Conservation (phyloP, 805 yeast species). For the Ascoidea rubescens region DNA sequence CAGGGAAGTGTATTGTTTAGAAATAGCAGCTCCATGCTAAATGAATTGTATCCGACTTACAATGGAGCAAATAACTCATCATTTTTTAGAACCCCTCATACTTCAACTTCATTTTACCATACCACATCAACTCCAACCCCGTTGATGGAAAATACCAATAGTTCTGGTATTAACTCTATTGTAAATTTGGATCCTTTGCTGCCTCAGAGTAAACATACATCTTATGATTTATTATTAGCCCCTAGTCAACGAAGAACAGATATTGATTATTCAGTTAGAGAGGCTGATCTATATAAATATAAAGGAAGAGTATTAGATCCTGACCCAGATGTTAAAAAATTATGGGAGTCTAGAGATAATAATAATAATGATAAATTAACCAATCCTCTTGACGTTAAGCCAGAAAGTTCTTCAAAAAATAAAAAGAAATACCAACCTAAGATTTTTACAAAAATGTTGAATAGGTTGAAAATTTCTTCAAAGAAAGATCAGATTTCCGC, state of each 20-base stretch:
- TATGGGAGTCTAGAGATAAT: slow-evolving; percentile 39
- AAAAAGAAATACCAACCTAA: neutral
- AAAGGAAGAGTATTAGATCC: slow-evolving; percentile 25
- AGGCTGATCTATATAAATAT: slow-evolving; percentile 35
- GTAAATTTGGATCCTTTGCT: neutral
- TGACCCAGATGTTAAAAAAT: slow-evolving; percentile 35
- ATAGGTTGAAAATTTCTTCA: neutral
- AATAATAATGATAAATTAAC: slow-evolving; percentile 8
- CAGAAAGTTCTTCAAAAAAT: neutral
- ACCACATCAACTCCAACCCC: neutral
- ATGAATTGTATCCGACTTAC: neutral
- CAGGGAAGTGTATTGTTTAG: neutral
- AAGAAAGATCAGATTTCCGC: neutral
- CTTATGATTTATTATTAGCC: slow-evolving; percentile 5
- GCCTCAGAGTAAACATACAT: neutral
- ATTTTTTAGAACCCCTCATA: neutral
- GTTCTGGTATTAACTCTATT: neutral
- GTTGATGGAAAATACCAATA: neutral
- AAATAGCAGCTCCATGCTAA: neutral
- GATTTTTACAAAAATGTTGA: neutral
- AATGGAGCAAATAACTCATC: neutral
- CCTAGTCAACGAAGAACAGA: slow-evolving; percentile 8
- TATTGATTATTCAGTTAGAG: slow-evolving; percentile 44
- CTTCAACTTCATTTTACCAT: neutral
- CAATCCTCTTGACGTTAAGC: slow-evolving; percentile 1